Evolutionary conservation across 805 yeast genomes (phyloP), one percentile per base, ranked within the genome.

Genomic region (Alloascoidea hylecoeti): DNA sequence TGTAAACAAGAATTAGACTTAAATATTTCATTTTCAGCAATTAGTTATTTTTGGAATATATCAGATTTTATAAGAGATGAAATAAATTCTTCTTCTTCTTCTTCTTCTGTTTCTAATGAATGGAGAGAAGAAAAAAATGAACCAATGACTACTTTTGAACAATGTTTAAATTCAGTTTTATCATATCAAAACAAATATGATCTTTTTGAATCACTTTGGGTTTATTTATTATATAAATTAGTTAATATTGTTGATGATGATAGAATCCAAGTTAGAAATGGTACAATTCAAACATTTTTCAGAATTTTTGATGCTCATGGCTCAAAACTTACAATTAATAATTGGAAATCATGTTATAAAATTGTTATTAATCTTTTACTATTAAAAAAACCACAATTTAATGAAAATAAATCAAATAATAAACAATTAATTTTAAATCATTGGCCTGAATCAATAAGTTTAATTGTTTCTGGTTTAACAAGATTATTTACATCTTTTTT

Each of bases 21-120:
- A 45, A 89, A 89, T 53, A 82, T 85, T 15, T 83, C 96, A 0
- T 86, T 89, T 52, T 83, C 94, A 36, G 78, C 96, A 0, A 81
- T 86, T 5, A 83, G 95, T 46, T 81, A 86, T 46, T 88, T 86
- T 50, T 89, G 97, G 97, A 55, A 81, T 13, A 73, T 92, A 3
- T 82, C 96, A 47, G 97, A 92, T 49, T 75, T 76, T 41, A 56
- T 78, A 33, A 65, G 75, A 38, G 58, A 43, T 4, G 44, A 42
- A 19, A 27, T 47, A 19, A 39, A 42, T 32, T 36, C 35, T 23
- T 37, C 40, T 3, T n/a, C 43, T 4, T 16, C 14, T 16, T 18
- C 33, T 15, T 38, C 49, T 4, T 37, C 38, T 27, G 39, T 39
- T 4, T 44, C 46, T 15, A 27, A 42, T 6, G 15, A 37, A 2